A percentile compares a stretch with the other conserved stretches of the same genome.
Conservation (phyloP, 805 yeast genomes). For the Kuraishia molischiana region DNA sequence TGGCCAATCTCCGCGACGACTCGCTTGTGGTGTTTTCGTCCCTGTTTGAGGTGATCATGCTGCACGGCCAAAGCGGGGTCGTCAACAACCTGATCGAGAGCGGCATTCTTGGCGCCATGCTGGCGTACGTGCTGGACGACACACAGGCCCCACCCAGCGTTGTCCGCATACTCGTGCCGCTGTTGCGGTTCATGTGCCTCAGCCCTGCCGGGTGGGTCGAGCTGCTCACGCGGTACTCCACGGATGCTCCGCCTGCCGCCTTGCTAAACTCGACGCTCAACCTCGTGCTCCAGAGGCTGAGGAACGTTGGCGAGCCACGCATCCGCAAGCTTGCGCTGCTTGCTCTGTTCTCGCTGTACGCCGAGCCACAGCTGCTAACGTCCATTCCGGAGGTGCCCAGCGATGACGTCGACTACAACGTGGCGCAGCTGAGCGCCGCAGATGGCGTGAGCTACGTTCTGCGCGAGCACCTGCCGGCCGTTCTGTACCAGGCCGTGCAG, state of each 20-base stretch:
- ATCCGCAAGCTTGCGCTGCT: conserved; percentile 43
- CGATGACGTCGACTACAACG: conserved; percentile 1
- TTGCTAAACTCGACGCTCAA: conserved; percentile 11
- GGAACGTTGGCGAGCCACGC: conserved; percentile 62
- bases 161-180: conserved; percentile 25
- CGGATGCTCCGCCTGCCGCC: conserved; percentile 6
- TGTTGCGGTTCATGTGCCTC: conserved; percentile 28
- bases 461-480: conserved; percentile 14
- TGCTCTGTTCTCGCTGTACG: conserved; percentile 21
- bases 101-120: conserved; percentile 33
- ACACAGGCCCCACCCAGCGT: conserved; percentile 31
- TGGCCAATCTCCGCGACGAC: conserved; percentile 63
- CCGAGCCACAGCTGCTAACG: conserved; percentile 9
- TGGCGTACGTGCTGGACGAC: conserved; percentile 30
- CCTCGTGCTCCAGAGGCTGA: conserved; percentile 19
- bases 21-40: conserved; percentile 46
- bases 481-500: conserved; percentile 17
- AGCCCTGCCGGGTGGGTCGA: conserved; percentile 24
- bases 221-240: conserved; percentile 17
- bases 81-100: conserved; percentile 25
- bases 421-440: neutral
- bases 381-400: neutral
- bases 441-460: conserved; percentile 12
- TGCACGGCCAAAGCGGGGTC: conserved; percentile 19
- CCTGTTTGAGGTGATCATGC: conserved; percentile 38